Evolutionary conservation across 192 early-diverging fungal species (phyloP), one percentile per base, ranked within the genome.

Genomic region (Chytriomyces sp.): DNA sequence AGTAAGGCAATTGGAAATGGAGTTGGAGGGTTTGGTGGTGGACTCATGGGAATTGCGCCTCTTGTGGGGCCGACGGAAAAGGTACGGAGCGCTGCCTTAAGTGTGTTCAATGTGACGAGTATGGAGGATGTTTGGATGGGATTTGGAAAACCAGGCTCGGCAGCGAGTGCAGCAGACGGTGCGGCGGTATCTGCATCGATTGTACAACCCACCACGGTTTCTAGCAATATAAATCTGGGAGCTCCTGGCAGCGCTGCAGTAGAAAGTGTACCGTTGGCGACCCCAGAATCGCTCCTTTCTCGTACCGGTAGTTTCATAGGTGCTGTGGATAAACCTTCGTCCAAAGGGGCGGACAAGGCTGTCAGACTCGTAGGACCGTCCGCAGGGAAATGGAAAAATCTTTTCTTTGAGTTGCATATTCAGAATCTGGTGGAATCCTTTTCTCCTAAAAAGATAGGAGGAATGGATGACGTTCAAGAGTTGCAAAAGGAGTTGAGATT

Each of bases 391-490:
- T 86, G 85, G 85, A 84, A 84, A 53, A 74, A 76, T 2, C 61
- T 84, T 22, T 86, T 83, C 54, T 86, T 84, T 59, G 85, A 86
- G 69, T 34, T 72, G 17, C 74, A 81, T 59, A 49, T 82, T 2
- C 78, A 72, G 33, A 64, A 75, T n/a, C 19, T 77, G 4, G 74
- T 80, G 37, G 81, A 85, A 74, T 33, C 57, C 10, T 80, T 74
- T 31, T 69, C 55, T 1, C 85, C 82, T n/a, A 73, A 66, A 30
- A 72, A 55, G 4, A 68, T 67, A 40, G 44, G 44, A n/a, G 76
- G 64, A 3, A 36, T 66, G n/a, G 70, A 77, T 5, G 40, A 77
- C 64, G 31, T 77, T 33, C 28, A 36, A 41, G 60, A 66, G 34
- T 49, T 85, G 34, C 38, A 65, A 36, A 64, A 60, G 36, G 67